Base-by-base conservation (phyloP, 2,329 filamentous ascomycete genomes). In the Fusarium lyarnte region DNA sequence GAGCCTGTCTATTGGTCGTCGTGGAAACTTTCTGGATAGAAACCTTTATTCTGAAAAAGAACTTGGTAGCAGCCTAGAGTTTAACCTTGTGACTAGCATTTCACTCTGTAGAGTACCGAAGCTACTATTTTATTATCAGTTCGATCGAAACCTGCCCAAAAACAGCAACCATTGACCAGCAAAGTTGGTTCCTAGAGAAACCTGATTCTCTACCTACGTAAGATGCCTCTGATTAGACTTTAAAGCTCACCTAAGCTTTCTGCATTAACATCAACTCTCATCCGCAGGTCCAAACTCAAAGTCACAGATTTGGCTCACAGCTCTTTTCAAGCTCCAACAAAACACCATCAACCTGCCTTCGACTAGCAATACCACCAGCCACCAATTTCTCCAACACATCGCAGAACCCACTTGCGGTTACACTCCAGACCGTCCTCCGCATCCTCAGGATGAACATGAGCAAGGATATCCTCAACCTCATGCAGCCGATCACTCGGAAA, bases 71-170 rank as follows among this genome's bases (percentile, higher is more conserved):
- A 31, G 10, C 10, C 3, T 3, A 17, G 11, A 31, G 21, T 9
- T 4, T 47, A 47, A 17, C 0, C 3, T 8, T n/a, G 1, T n/a
- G 7, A 3, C 11, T 10, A 31, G 6, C 0, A 31, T 3, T 6
- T 3, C 12, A 23, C 27, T 23, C 17, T 12, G 3, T 5, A 9
- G 13, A 14, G 31, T 11, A 8, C 5, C 5, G 5, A 13, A 23
- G 8, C 8, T 8, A 23, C 10, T 9, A 13, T 17, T 11, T 2
- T 23, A 8, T 16, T n/a, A n/a, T n/a, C n/a, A n/a, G n/a, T n/a
- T n/a, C n/a, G n/a, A n/a, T n/a, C n/a, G n/a, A n/a, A n/a, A n/a
- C n/a, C n/a, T n/a, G n/a, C n/a, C n/a, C n/a, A n/a, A n/a, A n/a
- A n/a, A n/a, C n/a, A n/a, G n/a, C n/a, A n/a, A n/a, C n/a, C n/a